Percentiles rank a stretch among this genome's conserved stretches.
These are phyloP conservation scores for Filobasidium floriforme DNA, from an alignment of 768 basidiomycete genomes.

Conservation along the genomic window DNA sequence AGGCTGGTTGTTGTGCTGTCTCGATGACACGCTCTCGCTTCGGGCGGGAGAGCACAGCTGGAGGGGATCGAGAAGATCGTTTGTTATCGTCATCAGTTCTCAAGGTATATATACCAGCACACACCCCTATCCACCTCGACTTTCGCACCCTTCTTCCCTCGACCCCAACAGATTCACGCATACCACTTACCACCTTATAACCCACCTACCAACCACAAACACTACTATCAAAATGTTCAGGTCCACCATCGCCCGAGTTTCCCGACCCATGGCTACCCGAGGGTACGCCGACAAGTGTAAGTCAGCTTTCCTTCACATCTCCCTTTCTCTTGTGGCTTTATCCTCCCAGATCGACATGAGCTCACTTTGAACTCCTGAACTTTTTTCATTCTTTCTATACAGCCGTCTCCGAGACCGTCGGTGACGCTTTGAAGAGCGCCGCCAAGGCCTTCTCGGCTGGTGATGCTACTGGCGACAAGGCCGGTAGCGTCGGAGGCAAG, in stretches of 20 bases:
- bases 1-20: too few species aligned
- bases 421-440: constrained; percentile 18
- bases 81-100: not conserved
- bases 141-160: too few species aligned
- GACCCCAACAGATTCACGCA: not conserved
- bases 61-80: too few species aligned
- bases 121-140: not conserved
- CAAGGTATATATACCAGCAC: not conserved
- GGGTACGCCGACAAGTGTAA: constrained; percentile 21
- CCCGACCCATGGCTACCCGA: constrained; percentile 18
- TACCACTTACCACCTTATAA: not conserved
- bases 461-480: constrained; percentile 1
- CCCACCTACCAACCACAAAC: not conserved
- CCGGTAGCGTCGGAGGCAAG: constrained; percentile 15
- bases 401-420: constrained; percentile 21
- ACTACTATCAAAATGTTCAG: constrained; percentile 17
- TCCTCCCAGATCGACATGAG: not conserved
- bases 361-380: too few species aligned
- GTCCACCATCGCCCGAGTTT: constrained; percentile 18
- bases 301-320: not conserved
- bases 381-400: not conserved
- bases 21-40: too few species aligned
- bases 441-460: constrained; percentile 17
- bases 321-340: not conserved
- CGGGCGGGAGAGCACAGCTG: too few species aligned